Evolutionary conservation across 1,139 yeast species (phyloP), one percentile per base, ranked within the genome.

Genomic region (Yamadazyma triangularis): DNA sequence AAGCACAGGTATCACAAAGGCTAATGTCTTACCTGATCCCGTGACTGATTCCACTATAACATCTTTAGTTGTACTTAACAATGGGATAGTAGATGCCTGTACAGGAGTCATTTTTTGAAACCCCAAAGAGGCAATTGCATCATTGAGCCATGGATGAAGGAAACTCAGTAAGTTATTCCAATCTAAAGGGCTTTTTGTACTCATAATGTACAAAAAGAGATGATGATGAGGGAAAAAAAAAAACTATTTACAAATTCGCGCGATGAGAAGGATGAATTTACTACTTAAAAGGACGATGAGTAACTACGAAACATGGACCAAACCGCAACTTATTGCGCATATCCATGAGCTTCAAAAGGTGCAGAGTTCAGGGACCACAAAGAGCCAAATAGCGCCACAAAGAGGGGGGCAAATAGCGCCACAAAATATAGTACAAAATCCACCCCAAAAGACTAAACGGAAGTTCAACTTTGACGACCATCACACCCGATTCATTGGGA

Each of bases 41-140:
- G 98, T 91, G 2, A 88, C 96, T 0, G 97, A 88, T 51, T 89
- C 96, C 2, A 88, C 96, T 8, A 93, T 95, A 8, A 91, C 97
- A 58, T 91, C 98, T 51, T 91, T 91, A 48, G 89, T 84, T n/a
- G 81, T 81, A 27, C 83, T 60, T 44, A 93, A 76, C 32, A 89
- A 63, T 0, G 99, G 98, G 30, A 91, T 84, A 0, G 95, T 83
- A 0, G 97, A 78, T 0, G 98, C 98, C 53, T 91, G 99, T 0
- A 91, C 98, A 0, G 99, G 96, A 0, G 99, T 91, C 96, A 91
- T 88, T 11, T 75, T 60, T 2, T 76, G 73, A 51, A 75, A 89
- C 2, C 95, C 96, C 42, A 83, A 58, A 2, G 89, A 75, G 13
- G 61, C 59, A 18, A 89, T 69, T 2, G 95, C 95, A 3, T 79